Evolutionary conservation across 176 grass and related monocot genomes (phyloP).

Genomic region (Rhynchospora pubera): DNA sequence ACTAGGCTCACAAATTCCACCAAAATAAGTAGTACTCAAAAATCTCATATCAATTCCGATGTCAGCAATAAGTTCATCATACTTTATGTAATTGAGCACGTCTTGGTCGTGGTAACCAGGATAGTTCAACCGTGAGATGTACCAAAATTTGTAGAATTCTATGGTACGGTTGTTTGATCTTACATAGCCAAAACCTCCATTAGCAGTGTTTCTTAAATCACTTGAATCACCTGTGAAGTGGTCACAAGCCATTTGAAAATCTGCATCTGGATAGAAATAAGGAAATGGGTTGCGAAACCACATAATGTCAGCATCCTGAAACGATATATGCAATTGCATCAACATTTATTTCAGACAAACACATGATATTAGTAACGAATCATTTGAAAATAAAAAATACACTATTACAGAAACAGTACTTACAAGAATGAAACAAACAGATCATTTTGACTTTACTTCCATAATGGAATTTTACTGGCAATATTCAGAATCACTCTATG

Average conservation of each 20-base stretch:
- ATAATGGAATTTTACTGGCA: constrained; percentile 2
- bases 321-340: constrained; percentile 8
- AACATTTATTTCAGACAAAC: constrained; percentile 4
- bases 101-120: constrained; percentile 71
- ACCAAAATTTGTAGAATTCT: constrained; percentile 80
- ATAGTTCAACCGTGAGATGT: constrained; percentile 49
- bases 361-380: neutral
- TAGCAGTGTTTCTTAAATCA: constrained; percentile 57
- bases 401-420: neutral
- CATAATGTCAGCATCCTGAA: constrained; percentile 80
- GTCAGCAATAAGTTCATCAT: constrained; percentile 36
- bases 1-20: constrained; percentile 69
- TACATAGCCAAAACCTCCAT: constrained; percentile 79
- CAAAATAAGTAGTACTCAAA: constrained; percentile 63
- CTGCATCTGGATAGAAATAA: constrained; percentile 46
- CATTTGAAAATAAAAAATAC: neutral
- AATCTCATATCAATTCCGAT: constrained; percentile 63
- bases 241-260: constrained; percentile 74
- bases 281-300: constrained; percentile 80
- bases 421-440: constrained; percentile 4
- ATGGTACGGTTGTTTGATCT: constrained; percentile 64
- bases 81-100: constrained; percentile 71
- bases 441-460: neutral
- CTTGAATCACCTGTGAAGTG: constrained; percentile 60
- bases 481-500: neutral